Evolutionary conservation across 306 rosid species (phyloP).

Genomic region (Notholithocarpus densiflorus): DNA sequence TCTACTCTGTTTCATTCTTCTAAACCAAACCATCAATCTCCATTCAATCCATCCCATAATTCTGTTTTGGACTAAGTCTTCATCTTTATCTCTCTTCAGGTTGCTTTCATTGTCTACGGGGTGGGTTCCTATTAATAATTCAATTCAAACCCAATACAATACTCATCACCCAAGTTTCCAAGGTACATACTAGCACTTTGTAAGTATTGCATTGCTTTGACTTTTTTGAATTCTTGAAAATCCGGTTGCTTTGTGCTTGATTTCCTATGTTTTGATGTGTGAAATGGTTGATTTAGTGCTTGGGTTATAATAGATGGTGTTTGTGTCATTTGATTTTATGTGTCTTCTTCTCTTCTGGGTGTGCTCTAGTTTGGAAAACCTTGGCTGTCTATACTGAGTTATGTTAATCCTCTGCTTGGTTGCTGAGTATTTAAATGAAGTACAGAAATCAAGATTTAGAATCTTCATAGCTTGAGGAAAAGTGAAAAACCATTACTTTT

Average conservation of each 20-base stretch:
- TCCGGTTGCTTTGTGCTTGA: slow-evolving; percentile 19
- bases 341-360: slow-evolving; percentile 22
- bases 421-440: slow-evolving; percentile 5
- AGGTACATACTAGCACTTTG: slow-evolving; percentile 21
- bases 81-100: slow-evolving; percentile 8
- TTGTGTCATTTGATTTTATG: not conserved
- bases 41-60: slow-evolving; percentile 31
- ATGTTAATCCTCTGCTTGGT: slow-evolving; percentile 15
- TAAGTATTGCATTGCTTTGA: slow-evolving; percentile 15
- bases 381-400: slow-evolving; percentile 24
- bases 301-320: slow-evolving; percentile 21
- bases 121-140: slow-evolving; percentile 12
- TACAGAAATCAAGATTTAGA: not conserved
- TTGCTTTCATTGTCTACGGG: not conserved
- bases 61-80: slow-evolving; percentile 19
- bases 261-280: slow-evolving; percentile 12
- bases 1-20: slow-evolving; percentile 27
- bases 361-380: slow-evolving; percentile 19
- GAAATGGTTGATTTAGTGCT: slow-evolving; percentile 17
- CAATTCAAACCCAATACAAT: slow-evolving; percentile 1
- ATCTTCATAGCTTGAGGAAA: not conserved
- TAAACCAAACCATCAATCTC: not conserved
- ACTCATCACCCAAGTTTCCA: slow-evolving; percentile 26
- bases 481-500: too few species aligned
- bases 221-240: slow-evolving; percentile 26